Evolutionary conservation across 2,329 filamentous ascomycete genomes (phyloP), one percentile per base, ranked within the genome.

Genomic region (Laburnicola sp.): DNA sequence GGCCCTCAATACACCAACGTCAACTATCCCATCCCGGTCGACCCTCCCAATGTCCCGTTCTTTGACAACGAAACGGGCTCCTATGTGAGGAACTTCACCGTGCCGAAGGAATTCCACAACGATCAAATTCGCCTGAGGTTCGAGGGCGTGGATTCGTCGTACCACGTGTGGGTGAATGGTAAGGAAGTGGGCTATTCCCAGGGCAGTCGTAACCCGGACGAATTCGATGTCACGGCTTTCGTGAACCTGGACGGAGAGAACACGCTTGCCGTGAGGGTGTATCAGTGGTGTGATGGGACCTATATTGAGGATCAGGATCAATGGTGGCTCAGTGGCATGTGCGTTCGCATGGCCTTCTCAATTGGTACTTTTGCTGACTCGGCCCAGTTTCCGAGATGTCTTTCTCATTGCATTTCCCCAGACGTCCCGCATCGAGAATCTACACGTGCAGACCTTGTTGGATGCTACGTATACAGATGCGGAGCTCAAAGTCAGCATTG

Each of bases 241-340:
- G 72, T 89, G 1, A 66, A 73, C 21, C 64, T 66, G 5, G 69
- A 70, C 3, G 74, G 60, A 2, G 71, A 76, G 39, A 89, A 88
- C 54, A 75, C 74, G 1, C 64, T 89, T 1, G 77, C 80, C 7
- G 83, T 89, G 0, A 76, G 80, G n/a, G 86, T 89, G 0, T 89
- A 89, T 56, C 85, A 88, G 63, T 87, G 82, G 76, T 87, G 80
- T 30, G 85, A 88, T 57, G 86, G 83, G 1, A 82, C 82, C 0
- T 88, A 88, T 58, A 85, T 88, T 30, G 86, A 89, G 65, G 85
- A 88, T 48, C 84, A 79, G 59, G 84, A 88, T 64, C 84, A 87
- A 62, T 88, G 85, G 85, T 85, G 84, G 81, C 70, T 87, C 4
- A 84, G 81, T 22, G 81, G 80, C 77, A 72, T 66, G 72, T 70